Evolutionary conservation across 2,329 filamentous ascomycete genomes (phyloP).

Genomic region (Neocucurbitaria cava): DNA sequence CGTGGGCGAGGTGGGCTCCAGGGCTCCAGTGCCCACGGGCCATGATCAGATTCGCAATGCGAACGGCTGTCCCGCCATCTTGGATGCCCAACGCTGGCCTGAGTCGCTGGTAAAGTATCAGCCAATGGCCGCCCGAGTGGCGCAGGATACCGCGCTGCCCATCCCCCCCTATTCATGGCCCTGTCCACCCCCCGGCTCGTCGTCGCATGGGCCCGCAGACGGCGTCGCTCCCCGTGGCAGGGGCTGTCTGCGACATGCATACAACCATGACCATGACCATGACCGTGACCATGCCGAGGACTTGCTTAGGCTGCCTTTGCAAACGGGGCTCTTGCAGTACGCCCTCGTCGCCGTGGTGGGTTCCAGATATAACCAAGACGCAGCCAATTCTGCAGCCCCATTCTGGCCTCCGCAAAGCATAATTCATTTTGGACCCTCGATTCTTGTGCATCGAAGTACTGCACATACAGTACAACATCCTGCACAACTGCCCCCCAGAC

Average conservation of each 20-base stretch:
- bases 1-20: slow-evolving; percentile 9
- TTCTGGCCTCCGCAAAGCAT: slow-evolving; percentile 14
- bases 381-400: slow-evolving; percentile 13
- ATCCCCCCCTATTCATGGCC: slow-evolving; percentile 28
- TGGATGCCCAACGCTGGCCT: slow-evolving; percentile 12
- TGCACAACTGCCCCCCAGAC: slow-evolving; percentile 15
- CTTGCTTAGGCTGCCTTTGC: slow-evolving; percentile 22
- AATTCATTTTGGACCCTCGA: slow-evolving; percentile 15
- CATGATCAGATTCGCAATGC: slow-evolving; percentile 20
- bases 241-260: slow-evolving; percentile 31
- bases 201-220: slow-evolving; percentile 24
- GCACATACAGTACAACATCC: slow-evolving; percentile 12
- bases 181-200: slow-evolving; percentile 17
- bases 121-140: slow-evolving; percentile 22
- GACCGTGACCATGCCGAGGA: slow-evolving; percentile 6
- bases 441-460: slow-evolving; percentile 14
- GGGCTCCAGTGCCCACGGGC: slow-evolving; percentile 13
- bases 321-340: slow-evolving; percentile 25
- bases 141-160: slow-evolving; percentile 16
- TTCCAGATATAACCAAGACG: slow-evolving; percentile 24
- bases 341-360: slow-evolving; percentile 4
- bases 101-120: slow-evolving; percentile 22
- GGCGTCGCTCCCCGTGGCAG: slow-evolving; percentile 20
- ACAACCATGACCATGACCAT: slow-evolving; percentile 11
- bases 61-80: slow-evolving; percentile 27